Evolutionary conservation across 345 rosid species (phyloP), one percentile per base, ranked within the genome.

Genomic region (Atalantia buxifolia): DNA sequence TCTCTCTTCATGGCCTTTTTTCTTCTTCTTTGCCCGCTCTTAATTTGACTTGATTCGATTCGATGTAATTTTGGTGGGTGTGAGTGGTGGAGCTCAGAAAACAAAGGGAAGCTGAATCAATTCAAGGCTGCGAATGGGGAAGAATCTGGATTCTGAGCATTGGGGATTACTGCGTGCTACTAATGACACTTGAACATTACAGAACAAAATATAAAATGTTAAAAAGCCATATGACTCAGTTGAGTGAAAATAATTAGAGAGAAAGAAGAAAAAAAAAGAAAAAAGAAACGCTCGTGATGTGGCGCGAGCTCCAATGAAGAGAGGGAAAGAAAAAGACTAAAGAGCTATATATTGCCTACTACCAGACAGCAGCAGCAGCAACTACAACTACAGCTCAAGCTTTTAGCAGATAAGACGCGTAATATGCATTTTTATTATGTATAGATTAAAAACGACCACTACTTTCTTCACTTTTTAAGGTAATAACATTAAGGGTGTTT

Each of bases 71-170:
- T 64, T 74, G 36, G 31, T 48, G 42, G 9, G 9, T 2, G 76
- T 21, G 18, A 53, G 55, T 59, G 30, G 71, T 1, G 72, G 74
- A 57, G 83, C 76, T 82, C 81, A 75, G 57, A 79, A 86, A 68
- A 14, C 69, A 77, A 65, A 71, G 57, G 38, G 61, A 16, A 66
- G 59, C 1, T 48, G 0, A 14, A 50, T 24, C 16, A n/a, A n/a
- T n/a, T n/a, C n/a, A n/a, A 40, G 72, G 78, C 67, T 61, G 82
- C 67, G 85, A 82, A 73, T 66, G 80, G 72, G 16, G 79, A 83
- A 72, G 92, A 84, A 85, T 89, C 89, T 83, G 82, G 28, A 85
- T 82, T 87, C 89, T 81, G 82, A 33, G 82, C 89, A 75, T 85
- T 67, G 80, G 83, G 67, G 65, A 36, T 57, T 38, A 24, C 8